These are phyloP conservation scores for Carpinus viminea DNA, from an alignment of 306 rosid genomes.

Conservation along the genomic window DNA sequence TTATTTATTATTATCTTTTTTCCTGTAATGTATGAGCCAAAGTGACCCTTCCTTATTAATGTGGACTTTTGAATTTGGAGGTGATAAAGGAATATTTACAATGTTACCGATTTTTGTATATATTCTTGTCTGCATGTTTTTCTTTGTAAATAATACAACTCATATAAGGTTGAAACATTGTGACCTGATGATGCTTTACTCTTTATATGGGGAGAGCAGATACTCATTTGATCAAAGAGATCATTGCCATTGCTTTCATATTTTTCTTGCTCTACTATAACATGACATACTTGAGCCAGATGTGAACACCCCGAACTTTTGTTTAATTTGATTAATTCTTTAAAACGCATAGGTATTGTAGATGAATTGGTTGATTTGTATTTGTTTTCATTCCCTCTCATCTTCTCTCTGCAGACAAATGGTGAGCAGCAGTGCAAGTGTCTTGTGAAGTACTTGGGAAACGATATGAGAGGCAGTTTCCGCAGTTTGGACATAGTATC, in stretches of 20 bases:
- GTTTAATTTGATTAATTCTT: not conserved
- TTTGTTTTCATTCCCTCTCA: conserved; percentile 25
- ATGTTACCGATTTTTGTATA: not conserved
- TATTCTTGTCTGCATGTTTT: not conserved
- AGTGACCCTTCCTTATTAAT: not conserved
- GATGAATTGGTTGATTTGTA: conserved; percentile 6
- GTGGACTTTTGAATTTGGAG: not conserved
- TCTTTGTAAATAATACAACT: no score
- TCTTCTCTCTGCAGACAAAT: conserved; percentile 63
- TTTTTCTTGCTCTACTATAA: not conserved
- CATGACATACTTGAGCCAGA: not conserved
- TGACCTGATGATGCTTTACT: not conserved
- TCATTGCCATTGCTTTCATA: not conserved
- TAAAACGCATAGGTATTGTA: not conserved
- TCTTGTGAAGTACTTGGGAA: conserved; percentile 67
- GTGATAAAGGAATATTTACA: not conserved
- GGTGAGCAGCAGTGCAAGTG: conserved; percentile 76
- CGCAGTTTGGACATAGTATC: conserved; percentile 50
- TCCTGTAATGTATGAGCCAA: not conserved
- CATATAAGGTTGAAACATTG: no score
- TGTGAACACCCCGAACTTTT: not conserved
- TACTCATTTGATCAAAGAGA: not conserved
- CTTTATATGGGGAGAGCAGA: not conserved
- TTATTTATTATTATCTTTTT: not conserved
- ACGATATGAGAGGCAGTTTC: conserved; percentile 47